Evolutionary conservation across 148 eudicot species (phyloP).

Genomic region (Arbutus unedo): DNA sequence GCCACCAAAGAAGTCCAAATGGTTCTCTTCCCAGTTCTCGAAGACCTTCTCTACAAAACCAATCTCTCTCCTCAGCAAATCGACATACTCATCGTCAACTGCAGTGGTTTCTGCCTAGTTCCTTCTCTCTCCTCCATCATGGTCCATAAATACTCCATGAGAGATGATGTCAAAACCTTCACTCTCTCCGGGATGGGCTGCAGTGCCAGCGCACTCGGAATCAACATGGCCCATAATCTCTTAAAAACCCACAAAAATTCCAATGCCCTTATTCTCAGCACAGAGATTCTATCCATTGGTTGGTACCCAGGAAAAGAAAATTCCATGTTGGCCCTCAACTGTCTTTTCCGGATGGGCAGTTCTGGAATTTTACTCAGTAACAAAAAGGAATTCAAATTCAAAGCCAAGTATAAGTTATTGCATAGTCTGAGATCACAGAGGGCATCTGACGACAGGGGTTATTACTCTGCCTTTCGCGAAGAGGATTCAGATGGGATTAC

Average conservation of each 20-base stretch:
- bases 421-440: constrained; percentile 45
- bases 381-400: constrained; percentile 18
- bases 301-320: constrained; percentile 68
- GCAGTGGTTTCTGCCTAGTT: constrained; percentile 66
- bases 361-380: constrained; percentile 53
- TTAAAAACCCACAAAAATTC: constrained; percentile 43
- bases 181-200: constrained; percentile 86
- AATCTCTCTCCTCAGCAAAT: constrained; percentile 40
- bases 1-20: constrained; percentile 57
- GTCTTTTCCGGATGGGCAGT: constrained; percentile 73
- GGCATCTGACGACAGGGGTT: constrained; percentile 50
- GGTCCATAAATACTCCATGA: constrained; percentile 49
- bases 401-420: constrained; percentile 45
- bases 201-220: constrained; percentile 58
- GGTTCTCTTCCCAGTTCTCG: constrained; percentile 59
- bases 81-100: constrained; percentile 69
- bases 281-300: constrained; percentile 66
- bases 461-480: constrained; percentile 55
- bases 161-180: constrained; percentile 54
- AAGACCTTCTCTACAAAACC: constrained; percentile 61
- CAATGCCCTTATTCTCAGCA: constrained; percentile 60
- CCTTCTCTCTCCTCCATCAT: constrained; percentile 67
- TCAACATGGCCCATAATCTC: constrained; percentile 50
- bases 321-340: constrained; percentile 49
- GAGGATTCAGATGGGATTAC: constrained; percentile 62